Evolutionary conservation across 352 stramenopile genomes (phyloP), one percentile per base, ranked within the genome.

Genomic region (Pythium phragmiticola): DNA sequence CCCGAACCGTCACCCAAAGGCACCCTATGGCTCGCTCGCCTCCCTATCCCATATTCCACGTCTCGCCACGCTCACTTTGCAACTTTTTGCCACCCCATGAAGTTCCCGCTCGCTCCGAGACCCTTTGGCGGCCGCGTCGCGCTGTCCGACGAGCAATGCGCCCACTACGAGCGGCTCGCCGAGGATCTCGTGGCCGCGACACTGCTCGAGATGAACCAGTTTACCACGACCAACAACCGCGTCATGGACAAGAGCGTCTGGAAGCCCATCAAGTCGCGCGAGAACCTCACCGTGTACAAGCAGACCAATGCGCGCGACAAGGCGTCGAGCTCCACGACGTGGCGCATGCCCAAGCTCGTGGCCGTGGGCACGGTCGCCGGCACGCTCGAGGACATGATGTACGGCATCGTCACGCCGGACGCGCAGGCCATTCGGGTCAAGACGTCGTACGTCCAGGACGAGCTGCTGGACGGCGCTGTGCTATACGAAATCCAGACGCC

Each of bases 331-430:
- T 17, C 60, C 6, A 19, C 63, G 36, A 30, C 17, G 37, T 80
- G 70, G 69, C 63, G 69, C 36, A 51, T 74, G 42, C 73, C 76
- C 42, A 76, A 76, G 65, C 56, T 88, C 41, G 56, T 88, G 21
- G 69, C 81, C 7, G 74, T 80, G 9, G 82, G 78, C 47, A 73
- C 75, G 47, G 72, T 90, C 47, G 42, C 60, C 36, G 79, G 80
- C 8, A 76, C 69, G 30, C 72, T 90, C 4, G 78, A 88, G 63
- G 79, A 90, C 60, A 70, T 81, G 55, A 84, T 88, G 74, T 86
- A 82, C 53, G 79, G 79, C 33, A 77, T 66, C 7, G 65, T 78
- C 43, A 74, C 76, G 39, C 54, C 62, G 59, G 17, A 77, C 57
- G 34, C 60, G 62, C 9, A 26, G 36, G 30, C 65, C 0, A 59